Percentiles rank a stretch among this genome's conserved stretches.
Evolutionary conservation across 2,329 filamentous ascomycete genomes (phyloP).

Genomic region (Gyromitra esculenta): DNA sequence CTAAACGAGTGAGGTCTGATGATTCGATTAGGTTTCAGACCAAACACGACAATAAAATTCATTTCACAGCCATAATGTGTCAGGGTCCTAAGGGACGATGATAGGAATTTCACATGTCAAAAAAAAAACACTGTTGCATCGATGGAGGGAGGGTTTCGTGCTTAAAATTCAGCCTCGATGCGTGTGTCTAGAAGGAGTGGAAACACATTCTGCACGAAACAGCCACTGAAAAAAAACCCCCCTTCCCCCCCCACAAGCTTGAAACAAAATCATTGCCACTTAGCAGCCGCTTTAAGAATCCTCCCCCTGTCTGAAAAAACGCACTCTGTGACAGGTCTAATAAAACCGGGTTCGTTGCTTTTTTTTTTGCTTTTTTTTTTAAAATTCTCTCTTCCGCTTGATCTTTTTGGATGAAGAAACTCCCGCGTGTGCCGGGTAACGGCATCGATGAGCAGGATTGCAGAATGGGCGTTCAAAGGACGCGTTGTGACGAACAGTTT

Average conservation of each 20-base stretch:
- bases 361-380: neutral
- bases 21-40: conserved; percentile 3
- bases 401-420: neutral
- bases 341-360: neutral
- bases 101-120: neutral
- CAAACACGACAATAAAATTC: neutral
- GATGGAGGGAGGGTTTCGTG: neutral
- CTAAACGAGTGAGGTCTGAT: neutral
- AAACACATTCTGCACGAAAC: neutral
- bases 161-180: neutral
- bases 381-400: neutral
- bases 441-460: neutral
- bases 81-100: neutral
- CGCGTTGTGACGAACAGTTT: neutral
- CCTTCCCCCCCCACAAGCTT: neutral
- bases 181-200: conserved; percentile 3
- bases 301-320: neutral
- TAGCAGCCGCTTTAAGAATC: neutral
- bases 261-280: neutral
- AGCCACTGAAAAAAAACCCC: neutral
- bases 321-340: neutral
- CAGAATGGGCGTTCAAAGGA: neutral
- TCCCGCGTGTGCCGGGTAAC: neutral
- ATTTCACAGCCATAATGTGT: neutral
- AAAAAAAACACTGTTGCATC: neutral